These are phyloP conservation scores for Epicoccum sorghinum DNA, from an alignment of 2,329 filamentous ascomycete species.

Conservation along the genomic window DNA sequence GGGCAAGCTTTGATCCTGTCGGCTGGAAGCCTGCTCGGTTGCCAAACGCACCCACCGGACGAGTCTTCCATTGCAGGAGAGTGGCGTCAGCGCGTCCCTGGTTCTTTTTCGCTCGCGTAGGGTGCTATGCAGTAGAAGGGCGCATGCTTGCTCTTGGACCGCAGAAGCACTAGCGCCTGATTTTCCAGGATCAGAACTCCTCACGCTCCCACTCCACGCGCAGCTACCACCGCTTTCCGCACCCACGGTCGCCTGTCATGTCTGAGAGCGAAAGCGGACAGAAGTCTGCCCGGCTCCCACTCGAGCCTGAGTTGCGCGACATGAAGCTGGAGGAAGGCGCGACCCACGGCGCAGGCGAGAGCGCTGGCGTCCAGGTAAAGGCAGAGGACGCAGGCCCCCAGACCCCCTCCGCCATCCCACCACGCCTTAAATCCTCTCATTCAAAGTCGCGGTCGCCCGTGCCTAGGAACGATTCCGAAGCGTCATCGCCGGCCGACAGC, in stretches of 20 bases:
- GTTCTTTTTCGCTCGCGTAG: slow-evolving; percentile 17
- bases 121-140: slow-evolving; percentile 30
- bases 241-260: slow-evolving; percentile 40
- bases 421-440: slow-evolving; percentile 32
- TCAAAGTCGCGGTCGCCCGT: slow-evolving; percentile 43
- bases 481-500: slow-evolving; percentile 47
- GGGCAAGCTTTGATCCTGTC: slow-evolving; percentile 18
- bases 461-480: slow-evolving; percentile 38
- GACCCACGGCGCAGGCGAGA: slow-evolving; percentile 22
- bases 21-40: slow-evolving; percentile 4
- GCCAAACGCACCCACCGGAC: slow-evolving; percentile 2
- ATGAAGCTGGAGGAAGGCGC: slow-evolving; percentile 54
- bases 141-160: slow-evolving; percentile 32
- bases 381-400: slow-evolving; percentile 35
- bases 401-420: slow-evolving; percentile 37
- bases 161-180: slow-evolving; percentile 28
- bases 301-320: slow-evolving; percentile 53
- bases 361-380: slow-evolving; percentile 35
- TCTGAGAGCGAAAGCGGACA: slow-evolving; percentile 44
- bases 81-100: not conserved
- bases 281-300: slow-evolving; percentile 36
- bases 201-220: slow-evolving; percentile 22
- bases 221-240: slow-evolving; percentile 19
- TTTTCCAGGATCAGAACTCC: slow-evolving; percentile 18
- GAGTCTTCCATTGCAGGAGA: not conserved